Evolutionary conservation across 2,329 filamentous ascomycete genomes (phyloP).

Genomic region (Orbilia javanica): DNA sequence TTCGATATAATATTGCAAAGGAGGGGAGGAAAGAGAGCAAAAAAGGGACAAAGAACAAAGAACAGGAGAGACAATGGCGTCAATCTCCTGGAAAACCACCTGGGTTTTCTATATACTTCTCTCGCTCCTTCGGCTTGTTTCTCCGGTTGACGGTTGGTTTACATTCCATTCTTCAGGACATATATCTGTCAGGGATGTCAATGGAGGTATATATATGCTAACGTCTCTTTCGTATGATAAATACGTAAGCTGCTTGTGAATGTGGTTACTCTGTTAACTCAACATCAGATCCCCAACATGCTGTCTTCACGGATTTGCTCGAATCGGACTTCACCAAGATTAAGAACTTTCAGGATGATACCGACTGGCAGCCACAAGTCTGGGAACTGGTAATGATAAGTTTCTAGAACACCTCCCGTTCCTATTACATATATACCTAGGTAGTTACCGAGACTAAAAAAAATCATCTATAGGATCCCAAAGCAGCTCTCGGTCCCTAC

Average conservation of each 20-base stretch:
- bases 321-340: slow-evolving; percentile 79
- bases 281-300: slow-evolving; percentile 65
- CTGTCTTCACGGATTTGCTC: slow-evolving; percentile 76
- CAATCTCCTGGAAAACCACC: not conserved
- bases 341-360: slow-evolving; percentile 68
- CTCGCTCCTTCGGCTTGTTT: slow-evolving; percentile 5
- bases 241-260: slow-evolving; percentile 70
- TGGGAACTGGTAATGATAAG: slow-evolving; percentile 70
- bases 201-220: not conserved
- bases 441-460: not conserved
- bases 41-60: not conserved
- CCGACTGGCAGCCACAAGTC: slow-evolving; percentile 75
- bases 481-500: slow-evolving; percentile 70
- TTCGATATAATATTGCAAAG: too few relatives aligned
- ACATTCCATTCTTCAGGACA: not conserved
- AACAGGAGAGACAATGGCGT: not conserved
- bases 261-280: slow-evolving; percentile 77
- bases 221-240: not conserved
- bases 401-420: not conserved
- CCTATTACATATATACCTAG: not conserved
- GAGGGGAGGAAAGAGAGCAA: too few relatives aligned
- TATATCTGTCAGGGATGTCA: not conserved
- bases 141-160: not conserved
- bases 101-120: not conserved
- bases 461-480: slow-evolving; percentile 65